Conservation (phyloP, 1,139 yeast genomes). For the Chernovozyma sophiae-reginae region DNA sequence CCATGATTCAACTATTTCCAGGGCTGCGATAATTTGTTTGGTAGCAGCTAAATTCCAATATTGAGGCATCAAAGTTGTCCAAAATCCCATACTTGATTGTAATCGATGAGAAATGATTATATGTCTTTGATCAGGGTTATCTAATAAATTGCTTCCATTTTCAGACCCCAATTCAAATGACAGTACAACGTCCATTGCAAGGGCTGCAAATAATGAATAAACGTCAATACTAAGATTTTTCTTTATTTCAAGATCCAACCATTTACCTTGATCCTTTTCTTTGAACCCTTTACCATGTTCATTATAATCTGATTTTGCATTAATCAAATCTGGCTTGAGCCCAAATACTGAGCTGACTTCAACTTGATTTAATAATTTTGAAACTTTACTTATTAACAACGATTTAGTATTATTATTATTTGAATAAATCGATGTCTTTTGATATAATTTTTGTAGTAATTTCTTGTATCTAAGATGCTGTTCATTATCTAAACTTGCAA, state of each 20-base stretch:
- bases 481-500: conserved; percentile 48
- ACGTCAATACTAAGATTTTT: conserved; percentile 47
- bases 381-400: conserved; percentile 22
- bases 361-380: conserved; percentile 24
- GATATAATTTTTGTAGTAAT: conserved; percentile 44
- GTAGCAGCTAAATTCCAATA: conserved; percentile 51
- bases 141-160: conserved; percentile 40
- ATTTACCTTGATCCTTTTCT: conserved; percentile 17
- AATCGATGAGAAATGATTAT: conserved; percentile 48
- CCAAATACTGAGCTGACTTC: conserved; percentile 30
- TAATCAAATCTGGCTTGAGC: conserved; percentile 28
- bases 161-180: conserved; percentile 55
- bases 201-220: conserved; percentile 58
- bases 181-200: conserved; percentile 70
- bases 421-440: conserved; percentile 40
- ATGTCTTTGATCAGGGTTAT: conserved; percentile 32
- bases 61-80: conserved; percentile 60
- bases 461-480: conserved; percentile 50
- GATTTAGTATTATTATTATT: conserved; percentile 26
- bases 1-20: conserved; percentile 47
- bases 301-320: conserved; percentile 28
- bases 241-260: conserved; percentile 25
- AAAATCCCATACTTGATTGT: conserved; percentile 64
- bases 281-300: conserved; percentile 34
- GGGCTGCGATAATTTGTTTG: conserved; percentile 32